These are phyloP conservation scores for Kwoniella shivajii DNA, from an alignment of 1,284 basidiomycete genomes.

Conservation along the genomic window DNA sequence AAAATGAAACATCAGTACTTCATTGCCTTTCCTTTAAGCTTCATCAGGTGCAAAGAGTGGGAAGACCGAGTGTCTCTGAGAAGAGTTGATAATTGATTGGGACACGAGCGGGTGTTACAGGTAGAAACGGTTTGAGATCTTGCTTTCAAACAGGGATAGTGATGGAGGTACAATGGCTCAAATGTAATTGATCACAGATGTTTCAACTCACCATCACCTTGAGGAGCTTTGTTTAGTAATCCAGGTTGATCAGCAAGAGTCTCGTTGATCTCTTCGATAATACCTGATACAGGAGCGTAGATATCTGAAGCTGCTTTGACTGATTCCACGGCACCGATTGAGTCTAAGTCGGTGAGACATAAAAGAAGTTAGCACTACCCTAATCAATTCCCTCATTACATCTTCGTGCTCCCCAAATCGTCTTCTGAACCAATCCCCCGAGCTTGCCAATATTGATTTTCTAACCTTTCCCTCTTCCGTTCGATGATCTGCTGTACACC, in stretches of 20 bases:
- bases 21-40: background rate
- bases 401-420: background rate
- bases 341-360: constrained; percentile 61
- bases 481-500: background rate
- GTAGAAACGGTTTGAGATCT: background rate
- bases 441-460: background rate
- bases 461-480: too few species aligned
- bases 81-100: background rate
- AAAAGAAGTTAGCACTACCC: background rate
- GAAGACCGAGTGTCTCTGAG: constrained; percentile 1
- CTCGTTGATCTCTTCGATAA: constrained; percentile 78
- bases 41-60: background rate
- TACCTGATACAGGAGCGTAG: constrained; percentile 90
- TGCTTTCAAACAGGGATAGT: background rate
- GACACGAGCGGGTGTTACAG: too few species aligned
- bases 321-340: constrained; percentile 94
- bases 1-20: background rate
- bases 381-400: background rate
- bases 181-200: background rate
- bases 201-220: constrained; percentile 69
- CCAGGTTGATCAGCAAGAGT: constrained; percentile 69
- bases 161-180: background rate
- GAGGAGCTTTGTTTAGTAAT: constrained; percentile 86
- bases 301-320: constrained; percentile 98
- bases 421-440: background rate